phyloP scores from a whole-genome alignment of 2,329 filamentous ascomycete genomes.

The Hypoxylon sp. region DNA sequence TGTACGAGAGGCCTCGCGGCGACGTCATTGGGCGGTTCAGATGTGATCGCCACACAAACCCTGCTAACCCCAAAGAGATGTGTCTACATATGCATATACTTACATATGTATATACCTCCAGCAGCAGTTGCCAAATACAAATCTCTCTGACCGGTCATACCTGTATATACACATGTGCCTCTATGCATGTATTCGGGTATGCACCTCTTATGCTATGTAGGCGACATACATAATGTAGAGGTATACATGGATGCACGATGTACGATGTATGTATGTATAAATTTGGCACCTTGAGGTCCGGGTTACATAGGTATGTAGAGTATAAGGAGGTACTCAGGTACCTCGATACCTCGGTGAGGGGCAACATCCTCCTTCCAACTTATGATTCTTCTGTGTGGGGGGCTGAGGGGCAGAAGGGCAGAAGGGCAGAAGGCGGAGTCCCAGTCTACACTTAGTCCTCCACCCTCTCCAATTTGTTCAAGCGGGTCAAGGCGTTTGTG shows the following conservation, averaged over 20 bases:
- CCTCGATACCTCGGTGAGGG: slow-evolving; percentile 26
- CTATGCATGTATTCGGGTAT: background rate
- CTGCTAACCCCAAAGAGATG: slow-evolving; percentile 20
- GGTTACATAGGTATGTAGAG: background rate
- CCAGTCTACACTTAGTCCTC: background rate
- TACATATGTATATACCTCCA: background rate
- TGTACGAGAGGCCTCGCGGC: slow-evolving; percentile 50
- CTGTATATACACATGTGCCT: background rate
- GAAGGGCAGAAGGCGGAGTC: slow-evolving; percentile 31
- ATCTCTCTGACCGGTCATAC: slow-evolving; percentile 8
- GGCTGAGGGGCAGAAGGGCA: slow-evolving; percentile 33
- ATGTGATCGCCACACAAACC: slow-evolving; percentile 42
- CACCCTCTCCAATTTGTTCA: background rate
- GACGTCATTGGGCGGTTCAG: slow-evolving; percentile 51
- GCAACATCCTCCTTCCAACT: slow-evolving; percentile 16
- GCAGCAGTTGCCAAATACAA: background rate
- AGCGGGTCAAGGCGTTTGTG: slow-evolving; percentile 21
- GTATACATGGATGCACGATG: background rate
- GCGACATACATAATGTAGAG: background rate
- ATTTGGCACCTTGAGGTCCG: background rate
- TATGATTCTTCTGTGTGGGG: slow-evolving; percentile 15
- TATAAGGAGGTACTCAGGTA: slow-evolving; percentile 1
- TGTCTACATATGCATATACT: slow-evolving; percentile 1
- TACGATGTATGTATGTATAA: background rate
- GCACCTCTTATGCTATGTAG: background rate